Conservation (phyloP, 2,329 filamentous ascomycete genomes). For the Huntiella bhutanensis region DNA sequence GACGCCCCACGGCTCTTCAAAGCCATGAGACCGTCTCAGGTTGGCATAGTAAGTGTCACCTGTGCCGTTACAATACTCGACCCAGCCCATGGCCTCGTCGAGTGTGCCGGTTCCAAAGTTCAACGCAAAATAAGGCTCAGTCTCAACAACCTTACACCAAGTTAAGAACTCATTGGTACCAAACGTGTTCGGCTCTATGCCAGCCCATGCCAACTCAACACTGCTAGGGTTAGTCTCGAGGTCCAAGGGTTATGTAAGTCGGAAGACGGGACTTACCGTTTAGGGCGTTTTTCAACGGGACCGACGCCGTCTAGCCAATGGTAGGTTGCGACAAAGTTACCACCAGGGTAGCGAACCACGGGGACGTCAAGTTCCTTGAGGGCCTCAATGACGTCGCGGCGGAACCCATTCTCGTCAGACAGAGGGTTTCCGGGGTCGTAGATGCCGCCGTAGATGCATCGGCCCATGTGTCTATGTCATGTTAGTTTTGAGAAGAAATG, state of each 20-base stretch:
- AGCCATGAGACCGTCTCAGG: constrained; percentile 55
- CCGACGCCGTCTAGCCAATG: constrained; percentile 73
- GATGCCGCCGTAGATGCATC: constrained; percentile 74
- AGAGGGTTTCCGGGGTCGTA: constrained; percentile 59
- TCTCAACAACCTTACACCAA: constrained; percentile 55
- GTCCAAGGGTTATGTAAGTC: neutral
- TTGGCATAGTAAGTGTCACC: constrained; percentile 67
- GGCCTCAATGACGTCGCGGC: constrained; percentile 57
- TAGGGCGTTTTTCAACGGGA: constrained; percentile 47
- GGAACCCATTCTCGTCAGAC: constrained; percentile 58
- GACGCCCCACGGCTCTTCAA: constrained; percentile 56
- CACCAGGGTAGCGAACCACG: constrained; percentile 63
- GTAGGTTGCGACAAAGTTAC: constrained; percentile 72
- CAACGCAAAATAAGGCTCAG: constrained; percentile 61
- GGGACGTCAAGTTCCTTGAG: constrained; percentile 57
- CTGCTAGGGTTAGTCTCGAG: constrained; percentile 18
- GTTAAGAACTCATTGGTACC: constrained; percentile 76
- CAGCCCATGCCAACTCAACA: constrained; percentile 63
- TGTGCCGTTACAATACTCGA: constrained; percentile 74
- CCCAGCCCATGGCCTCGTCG: constrained; percentile 44
- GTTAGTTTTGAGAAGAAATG: neutral
- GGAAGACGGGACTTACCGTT: constrained; percentile 15
- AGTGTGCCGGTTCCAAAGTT: constrained; percentile 62
- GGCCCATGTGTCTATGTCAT: constrained; percentile 54
- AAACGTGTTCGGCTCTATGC: constrained; percentile 58